Base-by-base conservation (phyloP, 257 asterid species). In the Penstemon newberryi region DNA sequence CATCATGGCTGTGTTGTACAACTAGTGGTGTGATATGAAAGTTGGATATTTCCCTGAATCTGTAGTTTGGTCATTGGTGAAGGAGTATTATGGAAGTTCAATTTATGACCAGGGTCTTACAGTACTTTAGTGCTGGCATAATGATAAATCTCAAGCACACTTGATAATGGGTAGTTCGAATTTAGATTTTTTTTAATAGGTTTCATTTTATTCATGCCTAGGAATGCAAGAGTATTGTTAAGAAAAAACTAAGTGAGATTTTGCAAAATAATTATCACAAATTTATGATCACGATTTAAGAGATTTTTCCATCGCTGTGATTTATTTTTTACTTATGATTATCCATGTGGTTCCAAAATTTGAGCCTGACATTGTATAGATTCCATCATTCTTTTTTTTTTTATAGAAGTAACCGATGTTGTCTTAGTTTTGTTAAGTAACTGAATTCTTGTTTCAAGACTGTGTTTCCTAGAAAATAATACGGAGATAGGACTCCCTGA, bases 61-160 rank as follows among this genome's bases (percentile, higher is more conserved):
- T 13, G 36, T 15, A 45, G 65, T 38, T 70, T 41, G 58, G 58
- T 64, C 54, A 3, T 4, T 49, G 54, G 54, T 49, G 15, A 10
- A 12, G 63, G 42, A 19, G 52, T 49, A 36, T 41, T 13, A 5
- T 42, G 56, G 74, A 19, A 52, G 42, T 42, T 37, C 63, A n/a
- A 53, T 18, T 39, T 58, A 36, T 54, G 13, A 63, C 19, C 70
- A 62, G 58, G 60, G 44, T 61, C 33, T 65, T 15, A 50, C 12
- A 44, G 75, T 70, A 43, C 36, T 55, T 50, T 61, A 55, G 52
- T 18, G 52, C 5, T 59, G 66, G 60, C 33, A 8, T 53, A 39
- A 56, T 2, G 51, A 33, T 33, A 52, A 46, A 7, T 12, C 9
- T 9, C 10, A 19, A 53, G 53, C 25, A 40, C 56, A 53, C 43